Conservation (phyloP, 768 basidiomycete genomes). For the Auricularia cornea region DNA sequence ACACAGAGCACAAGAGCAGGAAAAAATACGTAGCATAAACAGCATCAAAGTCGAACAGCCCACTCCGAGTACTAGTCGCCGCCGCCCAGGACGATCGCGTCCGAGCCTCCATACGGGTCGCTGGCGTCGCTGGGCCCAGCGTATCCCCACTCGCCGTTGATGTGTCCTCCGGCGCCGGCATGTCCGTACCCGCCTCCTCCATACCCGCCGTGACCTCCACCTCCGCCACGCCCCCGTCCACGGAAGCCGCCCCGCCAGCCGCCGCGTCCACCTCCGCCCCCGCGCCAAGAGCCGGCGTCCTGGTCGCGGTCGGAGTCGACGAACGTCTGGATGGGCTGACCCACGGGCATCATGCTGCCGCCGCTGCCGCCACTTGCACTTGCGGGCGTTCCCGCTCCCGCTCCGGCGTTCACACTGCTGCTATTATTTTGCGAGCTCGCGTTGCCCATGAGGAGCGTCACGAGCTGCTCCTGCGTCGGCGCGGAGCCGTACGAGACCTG, state of each 20-base stretch:
- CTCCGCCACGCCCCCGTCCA: slow-evolving; percentile 41
- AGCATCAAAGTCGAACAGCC: no score
- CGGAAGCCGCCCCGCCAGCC: slow-evolving; percentile 26
- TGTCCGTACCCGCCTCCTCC: slow-evolving; percentile 27
- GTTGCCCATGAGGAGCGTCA: slow-evolving; percentile 47
- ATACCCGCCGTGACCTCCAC: slow-evolving; percentile 12
- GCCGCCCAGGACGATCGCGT: slow-evolving; percentile 53
- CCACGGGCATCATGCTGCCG: slow-evolving; percentile 3
- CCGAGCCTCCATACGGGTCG: slow-evolving; percentile 30
- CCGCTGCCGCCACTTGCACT: slow-evolving; percentile 14
- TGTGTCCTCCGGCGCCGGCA: slow-evolving; percentile 13
- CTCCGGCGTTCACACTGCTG: neutral
- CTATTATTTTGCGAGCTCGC: neutral
- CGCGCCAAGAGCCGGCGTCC: slow-evolving; percentile 25
- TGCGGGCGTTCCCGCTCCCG: neutral
- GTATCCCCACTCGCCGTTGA: neutral
- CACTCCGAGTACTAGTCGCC: slow-evolving; percentile 32
- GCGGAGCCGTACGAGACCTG: slow-evolving; percentile 52
- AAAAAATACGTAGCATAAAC: slow-evolving; percentile 15
- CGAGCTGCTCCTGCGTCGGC: slow-evolving; percentile 68
- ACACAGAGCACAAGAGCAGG: slow-evolving; percentile 8
- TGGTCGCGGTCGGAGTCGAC: slow-evolving; percentile 5
- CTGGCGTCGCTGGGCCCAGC: neutral
- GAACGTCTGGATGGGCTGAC: slow-evolving; percentile 9
- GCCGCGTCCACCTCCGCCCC: slow-evolving; percentile 27